phyloP scores from a whole-genome alignment of 768 basidiomycete species.

The Krasilnikovozyma curviuscula region DNA sequence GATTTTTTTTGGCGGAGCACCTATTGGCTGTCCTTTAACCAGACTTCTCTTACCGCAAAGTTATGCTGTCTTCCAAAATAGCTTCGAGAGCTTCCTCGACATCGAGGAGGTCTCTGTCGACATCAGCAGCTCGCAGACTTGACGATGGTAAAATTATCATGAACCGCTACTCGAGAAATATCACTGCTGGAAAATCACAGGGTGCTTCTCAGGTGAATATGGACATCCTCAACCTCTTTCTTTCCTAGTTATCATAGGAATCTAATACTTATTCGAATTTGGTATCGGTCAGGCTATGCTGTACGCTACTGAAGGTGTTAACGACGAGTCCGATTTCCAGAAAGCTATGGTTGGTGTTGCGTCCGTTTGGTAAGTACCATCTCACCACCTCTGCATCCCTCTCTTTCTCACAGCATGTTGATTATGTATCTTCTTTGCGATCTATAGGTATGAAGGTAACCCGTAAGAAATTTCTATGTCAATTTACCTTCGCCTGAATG shows the following conservation, averaged over 20 bases:
- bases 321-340: constrained; percentile 59
- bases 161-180: constrained; percentile 15
- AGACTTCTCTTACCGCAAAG: too few species aligned
- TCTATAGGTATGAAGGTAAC: constrained; percentile 84
- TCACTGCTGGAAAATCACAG: constrained; percentile 85
- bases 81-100: neutral
- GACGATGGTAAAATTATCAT: constrained; percentile 5
- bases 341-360: constrained; percentile 96
- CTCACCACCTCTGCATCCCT: neutral
- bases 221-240: neutral
- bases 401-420: constrained; percentile 4
- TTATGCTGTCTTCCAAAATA: too few species aligned
- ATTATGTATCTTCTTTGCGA: neutral
- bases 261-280: neutral
- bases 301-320: constrained; percentile 89
- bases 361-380: constrained; percentile 63
- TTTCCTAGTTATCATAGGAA: neutral
- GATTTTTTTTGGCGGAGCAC: too few species aligned
- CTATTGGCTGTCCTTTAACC: too few species aligned
- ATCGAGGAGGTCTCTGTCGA: constrained; percentile 1
- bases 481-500: neutral
- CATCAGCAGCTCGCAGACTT: neutral
- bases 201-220: constrained; percentile 61
- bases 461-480: constrained; percentile 42
- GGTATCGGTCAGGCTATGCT: constrained; percentile 61